phyloP scores from a whole-genome alignment of 768 basidiomycete genomes.

The Pulveroboletus sp. region DNA sequence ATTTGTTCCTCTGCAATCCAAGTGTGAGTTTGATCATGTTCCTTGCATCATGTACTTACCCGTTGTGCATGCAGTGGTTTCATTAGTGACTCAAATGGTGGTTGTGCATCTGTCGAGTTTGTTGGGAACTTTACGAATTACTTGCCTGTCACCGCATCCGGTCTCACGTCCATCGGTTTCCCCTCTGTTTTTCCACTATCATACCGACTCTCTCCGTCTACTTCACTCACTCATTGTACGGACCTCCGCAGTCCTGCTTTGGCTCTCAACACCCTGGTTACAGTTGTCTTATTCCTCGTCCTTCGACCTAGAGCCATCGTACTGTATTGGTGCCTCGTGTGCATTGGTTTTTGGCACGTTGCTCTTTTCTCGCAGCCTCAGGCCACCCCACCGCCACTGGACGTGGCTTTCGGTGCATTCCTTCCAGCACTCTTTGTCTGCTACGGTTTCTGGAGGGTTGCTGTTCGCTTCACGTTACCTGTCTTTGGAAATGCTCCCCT shows the following conservation, averaged over 20 bases:
- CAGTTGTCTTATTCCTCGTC: conserved; percentile 65
- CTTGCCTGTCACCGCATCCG: conserved; percentile 54
- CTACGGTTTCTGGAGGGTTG: conserved; percentile 77
- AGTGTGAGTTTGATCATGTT: conserved; percentile 47
- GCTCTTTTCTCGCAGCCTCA: conserved; percentile 75
- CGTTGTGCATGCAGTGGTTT: conserved; percentile 48
- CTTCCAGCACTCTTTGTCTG: conserved; percentile 75
- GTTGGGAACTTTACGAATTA: conserved; percentile 74
- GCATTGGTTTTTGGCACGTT: conserved; percentile 85
- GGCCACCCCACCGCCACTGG: conserved; percentile 62
- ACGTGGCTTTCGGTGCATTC: conserved; percentile 73
- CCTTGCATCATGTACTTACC: conserved; percentile 6
- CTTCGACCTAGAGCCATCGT: conserved; percentile 70
- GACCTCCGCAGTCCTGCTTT: conserved; percentile 72
- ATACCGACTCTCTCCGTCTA: conserved; percentile 51
- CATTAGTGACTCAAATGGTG: conserved; percentile 61
- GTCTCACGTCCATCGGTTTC: conserved; percentile 71
- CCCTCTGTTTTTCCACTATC: conserved; percentile 73
- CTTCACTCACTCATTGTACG: conserved; percentile 56
- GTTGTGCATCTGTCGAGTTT: conserved; percentile 71
- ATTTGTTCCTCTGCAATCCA: conserved; percentile 83
- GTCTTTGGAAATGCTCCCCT: conserved; percentile 64
- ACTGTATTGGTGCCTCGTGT: conserved; percentile 74
- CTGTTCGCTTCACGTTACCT: conserved; percentile 73
- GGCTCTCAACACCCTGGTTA: conserved; percentile 68